Base-by-base conservation (phyloP, 257 asterid genomes). In the Galeopsis tetrahit region DNA sequence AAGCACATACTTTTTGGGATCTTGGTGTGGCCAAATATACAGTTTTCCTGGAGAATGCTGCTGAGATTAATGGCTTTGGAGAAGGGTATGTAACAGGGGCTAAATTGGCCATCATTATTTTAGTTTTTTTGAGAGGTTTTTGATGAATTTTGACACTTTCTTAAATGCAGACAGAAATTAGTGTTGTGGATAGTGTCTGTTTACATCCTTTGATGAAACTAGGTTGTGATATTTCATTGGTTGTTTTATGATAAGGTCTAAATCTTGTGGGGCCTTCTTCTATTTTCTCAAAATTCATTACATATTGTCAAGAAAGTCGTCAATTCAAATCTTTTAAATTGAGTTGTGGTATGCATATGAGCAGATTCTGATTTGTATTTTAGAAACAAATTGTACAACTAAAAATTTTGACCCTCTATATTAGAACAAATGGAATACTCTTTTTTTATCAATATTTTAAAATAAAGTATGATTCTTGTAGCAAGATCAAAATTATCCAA, bases 231-330 rank as follows among this genome's bases (percentile, higher is more conserved):
- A 48, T 58, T 66, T 83, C 77, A 89, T 91, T 91, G 96, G 97
- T 79, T 77, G 62, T 42, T 75, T 61, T 49, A 49, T 51, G 96
- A 87, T 89, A 91, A 91, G 90, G 82, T 79, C 77, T 81, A 60
- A 48, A 48, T 78, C 73, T 72, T 48, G 80, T 76, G 84, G 92
- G 70, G 78, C 88, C 82, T 31, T 11, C 82, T 10, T 11, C 52
- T 14, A 14, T 33, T 60, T 2, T 36, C 15, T 58, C 11, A 33
- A 4, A 48, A 35, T 39, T 13, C 35, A 7, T 31, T 32, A 64
- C 28, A 28, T 40, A n/a, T 40, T 6, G 4, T 10, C 10, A 42
- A 42, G 55, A 43, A n/a, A 64, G 3, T 17, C 11, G 56, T 35
- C 68, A 43, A 58, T 43, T 58, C 3, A 13, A 7, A 11, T 31